Base-by-base conservation (phyloP, 78 protist species). In the Chrysochromulina parva region DNA sequence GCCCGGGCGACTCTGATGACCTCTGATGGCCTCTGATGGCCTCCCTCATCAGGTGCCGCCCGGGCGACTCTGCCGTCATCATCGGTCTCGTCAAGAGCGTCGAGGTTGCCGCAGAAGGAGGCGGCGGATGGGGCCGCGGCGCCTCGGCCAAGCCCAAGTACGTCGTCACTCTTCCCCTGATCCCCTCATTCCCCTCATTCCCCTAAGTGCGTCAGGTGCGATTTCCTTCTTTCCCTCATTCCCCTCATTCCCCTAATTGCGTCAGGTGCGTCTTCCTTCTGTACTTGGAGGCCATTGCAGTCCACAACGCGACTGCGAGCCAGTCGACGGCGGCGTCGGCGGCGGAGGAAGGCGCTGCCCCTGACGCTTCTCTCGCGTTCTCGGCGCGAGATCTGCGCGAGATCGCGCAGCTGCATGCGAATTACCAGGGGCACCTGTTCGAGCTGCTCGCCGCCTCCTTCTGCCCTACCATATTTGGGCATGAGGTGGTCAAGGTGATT, bases 381-480 rank as follows among this genome's bases (percentile, higher is more conserved):
- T 7, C 71, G 71, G n/a, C 71, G 71, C 71, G 13, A 47, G 91
- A 73, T 74, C 73, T 90, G 67, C 71, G 17, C 28, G 91, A 78
- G 38, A 80, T 89, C 80, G 38, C 38, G 13, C 87, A 84, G 26
- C 90, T 94, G 67, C 87, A 52, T n/a, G n/a, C n/a, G n/a, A n/a
- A n/a, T n/a, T 0, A 38, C 53, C 53, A 89, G 53, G 50, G 81
- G 2, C 47, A 92, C 54, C 57, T 97, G 53, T 97, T 99, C 58
- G 58, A 90, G n/a, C 92, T 97, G 17, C 76, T 99, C 17, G 99
- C 98, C 28, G 58, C 97, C 85, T 96, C 99, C 14, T 20, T 99
- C 52, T 96, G 98, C 57, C 99, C 99, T 0, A 10, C 96, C 47
- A 99, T 99, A 55, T 97, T 94, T 65, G 99, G 99, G 0, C 99